These are phyloP conservation scores for Croton laevigatus DNA, from an alignment of 441 rosid genomes.

Conservation along the genomic window DNA sequence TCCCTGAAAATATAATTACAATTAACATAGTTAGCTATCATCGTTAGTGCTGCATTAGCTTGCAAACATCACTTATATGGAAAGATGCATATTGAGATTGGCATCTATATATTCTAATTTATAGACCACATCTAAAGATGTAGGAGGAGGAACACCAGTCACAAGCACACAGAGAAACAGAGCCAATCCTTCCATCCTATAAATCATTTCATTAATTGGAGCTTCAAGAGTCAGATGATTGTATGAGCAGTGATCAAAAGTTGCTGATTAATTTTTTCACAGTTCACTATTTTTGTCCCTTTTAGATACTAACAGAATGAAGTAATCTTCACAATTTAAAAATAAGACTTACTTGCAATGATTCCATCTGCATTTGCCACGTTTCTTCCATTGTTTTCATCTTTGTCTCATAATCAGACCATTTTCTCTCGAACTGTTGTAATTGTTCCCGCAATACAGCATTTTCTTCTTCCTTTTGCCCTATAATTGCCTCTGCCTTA, in stretches of 20 bases:
- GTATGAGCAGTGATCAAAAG: not conserved
- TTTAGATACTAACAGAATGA: not conserved
- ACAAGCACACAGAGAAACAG: too few relatives aligned
- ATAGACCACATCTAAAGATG: not conserved
- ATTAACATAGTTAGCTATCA: conserved; percentile 4
- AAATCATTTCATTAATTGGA: too few relatives aligned
- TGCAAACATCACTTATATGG: not conserved
- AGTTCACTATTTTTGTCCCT: not conserved
- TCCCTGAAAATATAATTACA: conserved; percentile 42
- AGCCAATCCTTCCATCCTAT: too few relatives aligned
- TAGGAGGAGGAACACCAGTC: too few relatives aligned
- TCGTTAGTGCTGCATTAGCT: not conserved
- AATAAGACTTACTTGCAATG: conserved; percentile 63
- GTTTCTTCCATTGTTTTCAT: conserved; percentile 95
- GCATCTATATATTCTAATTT: not conserved
- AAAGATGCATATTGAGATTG: not conserved
- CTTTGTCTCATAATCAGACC: conserved; percentile 79
- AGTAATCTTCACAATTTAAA: not conserved
- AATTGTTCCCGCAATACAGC: conserved; percentile 67
- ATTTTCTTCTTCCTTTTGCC: conserved; percentile 81
- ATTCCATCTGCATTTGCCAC: conserved; percentile 86
- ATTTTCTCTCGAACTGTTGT: conserved; percentile 60
- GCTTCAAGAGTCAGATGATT: not conserved
- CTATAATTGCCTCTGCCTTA: conserved; percentile 64
- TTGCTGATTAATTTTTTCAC: not conserved